These are phyloP conservation scores for Podila clonocystis DNA, from an alignment of 192 early-diverging fungal species.

Conservation along the genomic window DNA sequence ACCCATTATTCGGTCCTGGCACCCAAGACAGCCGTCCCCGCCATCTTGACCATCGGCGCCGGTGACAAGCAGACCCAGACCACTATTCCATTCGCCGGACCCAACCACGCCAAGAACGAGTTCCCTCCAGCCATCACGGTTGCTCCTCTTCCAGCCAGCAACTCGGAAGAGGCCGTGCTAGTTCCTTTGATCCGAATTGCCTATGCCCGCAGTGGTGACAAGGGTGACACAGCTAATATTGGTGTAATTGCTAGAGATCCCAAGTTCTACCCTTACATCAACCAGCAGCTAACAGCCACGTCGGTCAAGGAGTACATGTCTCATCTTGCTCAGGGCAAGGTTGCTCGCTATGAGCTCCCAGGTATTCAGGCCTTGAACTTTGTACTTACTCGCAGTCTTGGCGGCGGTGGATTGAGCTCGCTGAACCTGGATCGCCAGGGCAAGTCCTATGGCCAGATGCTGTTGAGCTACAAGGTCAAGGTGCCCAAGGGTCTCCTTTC, in stretches of 20 bases:
- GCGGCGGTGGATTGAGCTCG: constrained; percentile 70
- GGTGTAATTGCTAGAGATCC: constrained; percentile 69
- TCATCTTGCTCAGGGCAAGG: constrained; percentile 67
- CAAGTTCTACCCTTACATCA: constrained; percentile 63
- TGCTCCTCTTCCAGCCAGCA: constrained; percentile 19
- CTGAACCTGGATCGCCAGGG: constrained; percentile 71
- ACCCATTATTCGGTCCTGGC: constrained; percentile 69
- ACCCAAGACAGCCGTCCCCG: constrained; percentile 56
- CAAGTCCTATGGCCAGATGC: constrained; percentile 74
- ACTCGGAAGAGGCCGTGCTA: constrained; percentile 42
- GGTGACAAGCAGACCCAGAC: constrained; percentile 21
- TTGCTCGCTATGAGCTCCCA: constrained; percentile 68
- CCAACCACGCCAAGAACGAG: constrained; percentile 44
- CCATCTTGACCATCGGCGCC: constrained; percentile 51
- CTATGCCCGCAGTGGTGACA: constrained; percentile 72
- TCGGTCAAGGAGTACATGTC: constrained; percentile 63
- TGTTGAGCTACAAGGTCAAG: constrained; percentile 62
- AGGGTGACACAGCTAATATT: constrained; percentile 70
- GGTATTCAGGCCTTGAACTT: constrained; percentile 69
- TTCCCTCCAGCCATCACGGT: constrained; percentile 27
- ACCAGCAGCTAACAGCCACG: constrained; percentile 61
- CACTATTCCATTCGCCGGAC: constrained; percentile 30
- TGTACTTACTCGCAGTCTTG: constrained; percentile 68
- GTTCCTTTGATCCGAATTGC: constrained; percentile 66
- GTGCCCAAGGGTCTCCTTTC: constrained; percentile 56